Percentiles rank a stretch among this genome's conserved stretches.
Evolutionary conservation across 169 alveolate species (phyloP).

Genomic region (Besnoitia besnoiti): DNA sequence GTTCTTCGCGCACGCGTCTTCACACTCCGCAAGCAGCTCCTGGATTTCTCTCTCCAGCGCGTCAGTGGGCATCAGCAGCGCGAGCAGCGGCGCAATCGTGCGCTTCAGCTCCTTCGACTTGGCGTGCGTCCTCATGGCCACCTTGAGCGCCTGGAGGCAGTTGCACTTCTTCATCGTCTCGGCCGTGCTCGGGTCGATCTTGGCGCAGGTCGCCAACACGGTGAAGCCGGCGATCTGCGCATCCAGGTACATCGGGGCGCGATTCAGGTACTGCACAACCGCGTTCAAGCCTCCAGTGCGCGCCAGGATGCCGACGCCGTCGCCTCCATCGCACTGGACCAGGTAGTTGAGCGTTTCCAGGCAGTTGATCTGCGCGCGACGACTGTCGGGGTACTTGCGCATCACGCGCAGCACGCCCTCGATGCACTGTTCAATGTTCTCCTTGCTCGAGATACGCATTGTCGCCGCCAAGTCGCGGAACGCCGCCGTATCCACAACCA

Average conservation of each 20-base stretch:
- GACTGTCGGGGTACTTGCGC: constrained; percentile 86
- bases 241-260: constrained; percentile 87
- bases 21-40: constrained; percentile 82
- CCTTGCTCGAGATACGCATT: constrained; percentile 72
- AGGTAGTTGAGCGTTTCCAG: constrained; percentile 82
- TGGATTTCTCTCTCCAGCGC: constrained; percentile 84
- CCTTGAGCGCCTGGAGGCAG: constrained; percentile 74
- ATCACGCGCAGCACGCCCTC: constrained; percentile 81
- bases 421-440: constrained; percentile 75
- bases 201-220: constrained; percentile 78
- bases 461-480: constrained; percentile 78
- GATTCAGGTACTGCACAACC: constrained; percentile 80
- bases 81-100: constrained; percentile 85
- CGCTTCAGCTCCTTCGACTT: constrained; percentile 82
- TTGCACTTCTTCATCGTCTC: constrained; percentile 75
- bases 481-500: constrained; percentile 82
- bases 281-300: constrained; percentile 79
- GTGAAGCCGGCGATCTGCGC: constrained; percentile 85
- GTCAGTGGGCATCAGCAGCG: constrained; percentile 90
- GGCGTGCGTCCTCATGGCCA: constrained; percentile 87
- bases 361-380: constrained; percentile 84
- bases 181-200: constrained; percentile 74
- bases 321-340: constrained; percentile 76
- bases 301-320: constrained; percentile 77
- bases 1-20: constrained; percentile 72